phyloP scores from a whole-genome alignment of 2,329 filamentous ascomycete genomes.

The Paecilomyces sp. region DNA sequence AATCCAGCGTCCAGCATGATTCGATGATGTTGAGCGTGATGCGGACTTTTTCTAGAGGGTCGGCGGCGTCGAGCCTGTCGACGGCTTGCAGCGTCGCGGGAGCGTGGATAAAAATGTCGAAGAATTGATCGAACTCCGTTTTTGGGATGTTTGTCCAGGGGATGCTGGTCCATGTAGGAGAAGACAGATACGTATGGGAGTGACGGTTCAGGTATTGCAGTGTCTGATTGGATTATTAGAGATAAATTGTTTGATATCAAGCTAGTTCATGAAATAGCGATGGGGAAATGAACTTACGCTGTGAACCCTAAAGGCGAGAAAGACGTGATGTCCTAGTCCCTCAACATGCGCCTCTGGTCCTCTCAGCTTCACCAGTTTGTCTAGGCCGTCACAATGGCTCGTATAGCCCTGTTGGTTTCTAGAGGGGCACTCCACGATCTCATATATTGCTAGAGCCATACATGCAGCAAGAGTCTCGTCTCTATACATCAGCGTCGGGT shows the following conservation, averaged over 20 bases:
- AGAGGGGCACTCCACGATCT: slow-evolving; percentile 28
- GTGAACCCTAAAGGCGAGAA: slow-evolving; percentile 21
- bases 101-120: slow-evolving; percentile 21
- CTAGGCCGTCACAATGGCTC: slow-evolving; percentile 24
- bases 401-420: slow-evolving; percentile 20
- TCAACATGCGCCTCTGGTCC: slow-evolving; percentile 24
- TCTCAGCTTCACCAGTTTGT: slow-evolving; percentile 23
- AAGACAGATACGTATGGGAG: slow-evolving; percentile 18
- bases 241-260: no score
- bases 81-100: slow-evolving; percentile 16
- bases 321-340: slow-evolving; percentile 25
- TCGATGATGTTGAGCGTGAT: slow-evolving; percentile 11
- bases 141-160: slow-evolving; percentile 23
- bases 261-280: background rate
- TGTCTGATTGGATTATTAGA: slow-evolving; percentile 14
- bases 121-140: slow-evolving; percentile 16
- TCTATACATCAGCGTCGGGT: slow-evolving; percentile 20
- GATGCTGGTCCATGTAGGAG: slow-evolving; percentile 20
- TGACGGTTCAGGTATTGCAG: slow-evolving; percentile 17
- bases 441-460: slow-evolving; percentile 28
- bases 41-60: slow-evolving; percentile 7
- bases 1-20: slow-evolving; percentile 22
- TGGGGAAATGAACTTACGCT: slow-evolving; percentile 8
- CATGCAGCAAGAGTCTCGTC: slow-evolving; percentile 31
- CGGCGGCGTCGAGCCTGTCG: slow-evolving; percentile 8